Base-by-base conservation (phyloP, 176 grass and related monocot species). In the Musa itinerans region DNA sequence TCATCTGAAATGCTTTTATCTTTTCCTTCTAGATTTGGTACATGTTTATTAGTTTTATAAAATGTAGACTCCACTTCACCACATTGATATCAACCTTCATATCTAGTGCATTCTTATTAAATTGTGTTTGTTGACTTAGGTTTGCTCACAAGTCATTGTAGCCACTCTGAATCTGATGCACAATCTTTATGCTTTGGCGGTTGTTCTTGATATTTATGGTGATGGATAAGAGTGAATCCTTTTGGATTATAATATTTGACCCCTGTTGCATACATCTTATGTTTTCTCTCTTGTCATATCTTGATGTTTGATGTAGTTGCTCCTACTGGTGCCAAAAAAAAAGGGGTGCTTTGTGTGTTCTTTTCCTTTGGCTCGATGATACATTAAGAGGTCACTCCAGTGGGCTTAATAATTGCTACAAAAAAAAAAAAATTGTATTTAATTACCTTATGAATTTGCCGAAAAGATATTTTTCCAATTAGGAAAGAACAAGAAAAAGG, bases 141-240 rank as follows among this genome's bases (percentile, higher is more conserved):
- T 68, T 48, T 29, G 34, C 26, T 68, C 29, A 15, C 2, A 12
- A 68, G 15, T 68, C 65, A 17, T 7, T 48, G 34, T 49, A 43
- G 17, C 26, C 65, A 43, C 65, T 68, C 65, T 68, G 65, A 68
- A 68, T 68, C 65, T 43, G 34, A 43, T 43, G 34, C 34, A 43
- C 8, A 9, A 68, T 68, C 25, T 43, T 43, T 9, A 68, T 17
- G 25, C 65, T 68, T 68, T 16, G 7, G 2, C 1, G 24, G 20
- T 14, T 25, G 20, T 65, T 26, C 9, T 65, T 65, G 13, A 49
- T 68, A 16, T 68, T 48, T 68, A 48, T 6, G 48, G 20, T 9
- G 34, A 27, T 68, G 27, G 65, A 68, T 68, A 68, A 68, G 65
- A 68, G 65, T 68, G 65, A 68, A 68, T 68, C 65, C 3, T 7